Percentiles rank a stretch among this genome's conserved stretches.
These are phyloP conservation scores for Rhodotorula sp. DNA, from an alignment of 1,284 basidiomycete species.

Conservation along the genomic window DNA sequence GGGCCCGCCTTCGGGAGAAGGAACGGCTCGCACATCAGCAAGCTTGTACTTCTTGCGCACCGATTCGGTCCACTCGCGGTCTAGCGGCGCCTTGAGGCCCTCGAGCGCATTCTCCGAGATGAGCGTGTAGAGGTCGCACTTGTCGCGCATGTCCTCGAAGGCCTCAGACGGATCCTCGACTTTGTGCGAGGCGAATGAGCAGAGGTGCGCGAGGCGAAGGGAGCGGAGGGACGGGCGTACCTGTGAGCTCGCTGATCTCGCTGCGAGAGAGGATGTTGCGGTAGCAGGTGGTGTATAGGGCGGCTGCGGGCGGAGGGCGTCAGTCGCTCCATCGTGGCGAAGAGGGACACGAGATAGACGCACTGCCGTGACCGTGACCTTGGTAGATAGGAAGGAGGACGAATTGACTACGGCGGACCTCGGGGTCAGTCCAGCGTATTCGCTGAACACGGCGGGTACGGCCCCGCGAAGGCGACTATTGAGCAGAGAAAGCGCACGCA, in stretches of 20 bases:
- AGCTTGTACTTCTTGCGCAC: constrained; percentile 84
- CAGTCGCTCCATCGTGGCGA: constrained; percentile 5
- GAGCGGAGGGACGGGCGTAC: background rate
- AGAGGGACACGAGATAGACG: constrained; percentile 48
- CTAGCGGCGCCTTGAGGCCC: constrained; percentile 68
- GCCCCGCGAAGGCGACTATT: no score
- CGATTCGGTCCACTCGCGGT: constrained; percentile 70
- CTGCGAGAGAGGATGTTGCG: constrained; percentile 68
- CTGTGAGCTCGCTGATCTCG: constrained; percentile 75
- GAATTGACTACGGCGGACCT: constrained; percentile 69
- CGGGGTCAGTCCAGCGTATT: constrained; percentile 1
- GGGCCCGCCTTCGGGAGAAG: background rate
- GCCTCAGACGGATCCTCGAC: constrained; percentile 97
- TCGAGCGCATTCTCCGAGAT: constrained; percentile 64
- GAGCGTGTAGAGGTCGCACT: constrained; percentile 85
- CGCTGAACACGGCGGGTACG: constrained; percentile 16
- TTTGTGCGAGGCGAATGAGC: background rate
- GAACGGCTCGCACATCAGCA: constrained; percentile 65
- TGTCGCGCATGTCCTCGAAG: constrained; percentile 91
- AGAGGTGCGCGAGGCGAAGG: background rate
- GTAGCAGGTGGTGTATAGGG: constrained; percentile 85
- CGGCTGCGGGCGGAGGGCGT: constrained; percentile 58
- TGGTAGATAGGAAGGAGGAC: constrained; percentile 91
- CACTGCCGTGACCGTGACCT: constrained; percentile 84
- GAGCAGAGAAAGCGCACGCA: constrained; percentile 50